phyloP scores from a whole-genome alignment of 345 rosid species.

The Corymbia maculata region DNA sequence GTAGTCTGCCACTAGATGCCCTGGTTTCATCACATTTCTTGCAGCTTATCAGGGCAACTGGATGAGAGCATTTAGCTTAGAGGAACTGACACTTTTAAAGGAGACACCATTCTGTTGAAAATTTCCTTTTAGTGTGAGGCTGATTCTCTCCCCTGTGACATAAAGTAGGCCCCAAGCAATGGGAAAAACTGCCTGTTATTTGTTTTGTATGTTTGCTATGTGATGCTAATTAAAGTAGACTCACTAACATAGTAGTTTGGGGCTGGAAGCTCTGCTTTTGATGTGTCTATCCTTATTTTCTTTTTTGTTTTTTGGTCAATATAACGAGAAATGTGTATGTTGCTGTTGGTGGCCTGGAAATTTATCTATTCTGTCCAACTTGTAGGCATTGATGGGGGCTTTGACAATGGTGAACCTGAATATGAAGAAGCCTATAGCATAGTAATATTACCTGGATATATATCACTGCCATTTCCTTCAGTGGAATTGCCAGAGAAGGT shows the following conservation, averaged over 20 bases:
- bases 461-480: conserved; percentile 72
- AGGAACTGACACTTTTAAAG: not conserved
- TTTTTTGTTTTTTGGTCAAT: not conserved
- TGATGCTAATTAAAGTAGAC: not conserved
- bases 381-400: conserved; percentile 90
- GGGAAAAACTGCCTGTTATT: not conserved
- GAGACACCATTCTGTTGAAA: not conserved
- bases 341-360: not conserved
- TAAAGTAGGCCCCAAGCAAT: not conserved
- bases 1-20: not conserved
- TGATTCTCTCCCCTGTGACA: not conserved
- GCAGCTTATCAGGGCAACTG: not conserved
- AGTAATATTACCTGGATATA: conserved; percentile 68
- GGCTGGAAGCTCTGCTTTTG: not conserved
- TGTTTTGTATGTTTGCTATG: not conserved
- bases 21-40: not conserved
- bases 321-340: not conserved
- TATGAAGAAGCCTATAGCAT: conserved; percentile 66
- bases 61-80: not conserved
- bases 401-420: conserved; percentile 78
- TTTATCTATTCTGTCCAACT: not conserved
- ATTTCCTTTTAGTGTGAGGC: not conserved
- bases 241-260: not conserved
- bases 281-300: not conserved
- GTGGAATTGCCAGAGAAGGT: conserved; percentile 99